A percentile compares a stretch with the other conserved stretches of the same genome.
phyloP scores from a whole-genome alignment of 2,329 filamentous ascomycete genomes.

The Penicillium sclerotigenum region DNA sequence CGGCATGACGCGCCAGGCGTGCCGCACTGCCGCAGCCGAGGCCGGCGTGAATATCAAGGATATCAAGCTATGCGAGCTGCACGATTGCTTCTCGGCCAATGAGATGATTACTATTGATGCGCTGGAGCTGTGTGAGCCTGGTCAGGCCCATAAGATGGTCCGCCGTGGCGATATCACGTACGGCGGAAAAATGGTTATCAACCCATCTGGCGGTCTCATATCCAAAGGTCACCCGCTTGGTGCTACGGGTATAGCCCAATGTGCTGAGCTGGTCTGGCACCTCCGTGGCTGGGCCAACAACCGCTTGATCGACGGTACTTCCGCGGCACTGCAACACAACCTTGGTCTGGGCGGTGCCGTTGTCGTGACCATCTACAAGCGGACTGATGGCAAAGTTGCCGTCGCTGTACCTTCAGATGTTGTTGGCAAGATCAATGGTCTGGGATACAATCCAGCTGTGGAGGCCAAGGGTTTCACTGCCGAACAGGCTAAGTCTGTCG shows the following conservation, averaged over 20 bases:
- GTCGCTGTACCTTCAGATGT: constrained; percentile 58
- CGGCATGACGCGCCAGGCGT: constrained; percentile 75
- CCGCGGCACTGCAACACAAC: constrained; percentile 82
- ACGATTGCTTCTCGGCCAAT: constrained; percentile 96
- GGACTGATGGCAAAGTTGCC: constrained; percentile 70
- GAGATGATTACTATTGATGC: constrained; percentile 90
- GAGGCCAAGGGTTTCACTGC: constrained; percentile 84
- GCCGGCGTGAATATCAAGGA: constrained; percentile 62
- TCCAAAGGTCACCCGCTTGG: constrained; percentile 94
- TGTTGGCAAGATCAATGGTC: constrained; percentile 62
- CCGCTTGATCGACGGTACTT: constrained; percentile 65
- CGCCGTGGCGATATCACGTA: constrained; percentile 87
- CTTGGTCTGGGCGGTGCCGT: constrained; percentile 86
- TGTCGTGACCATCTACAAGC: constrained; percentile 84
- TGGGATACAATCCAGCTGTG: constrained; percentile 90
- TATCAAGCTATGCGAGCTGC: constrained; percentile 82
- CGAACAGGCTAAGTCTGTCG: constrained; percentile 64
- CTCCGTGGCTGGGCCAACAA: constrained; percentile 95
- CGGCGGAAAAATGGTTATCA: constrained; percentile 76
- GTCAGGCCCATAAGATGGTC: constrained; percentile 90
- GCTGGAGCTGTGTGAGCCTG: constrained; percentile 70
- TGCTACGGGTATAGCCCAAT: constrained; percentile 92
- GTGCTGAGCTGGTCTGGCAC: constrained; percentile 93
- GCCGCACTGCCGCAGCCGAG: constrained; percentile 66
- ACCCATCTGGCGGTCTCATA: constrained; percentile 91